Evolutionary conservation across 257 asterid genomes (phyloP).

Genomic region (Coffea eugenioides): DNA sequence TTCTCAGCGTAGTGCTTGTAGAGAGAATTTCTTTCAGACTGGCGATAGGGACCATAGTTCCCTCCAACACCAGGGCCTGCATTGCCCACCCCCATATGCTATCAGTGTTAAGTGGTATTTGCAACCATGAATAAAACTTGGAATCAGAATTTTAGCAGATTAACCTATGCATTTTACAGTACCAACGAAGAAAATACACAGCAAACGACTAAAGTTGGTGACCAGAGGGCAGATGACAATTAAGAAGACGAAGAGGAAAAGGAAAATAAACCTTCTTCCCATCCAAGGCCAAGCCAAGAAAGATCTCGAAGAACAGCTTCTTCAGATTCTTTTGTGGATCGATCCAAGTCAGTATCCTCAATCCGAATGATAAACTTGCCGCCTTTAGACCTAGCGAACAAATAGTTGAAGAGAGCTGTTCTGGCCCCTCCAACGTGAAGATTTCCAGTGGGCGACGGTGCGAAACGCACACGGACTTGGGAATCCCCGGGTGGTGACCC

Average conservation of each 20-base stretch:
- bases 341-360: conserved; percentile 91
- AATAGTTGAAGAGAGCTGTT: conserved; percentile 90
- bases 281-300: conserved; percentile 88
- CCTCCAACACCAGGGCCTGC: conserved; percentile 92
- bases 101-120: not conserved
- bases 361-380: conserved; percentile 87
- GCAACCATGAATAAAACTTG: not conserved
- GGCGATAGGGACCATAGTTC: conserved; percentile 83
- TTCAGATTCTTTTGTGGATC: conserved; percentile 95
- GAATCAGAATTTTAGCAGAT: no score
- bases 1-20: conserved; percentile 78
- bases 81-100: not conserved
- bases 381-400: conserved; percentile 86
- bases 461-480: conserved; percentile 83
- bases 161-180: no score
- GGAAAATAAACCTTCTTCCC: conserved; percentile 78
- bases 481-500: conserved; percentile 15
- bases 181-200: not conserved
- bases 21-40: conserved; percentile 87
- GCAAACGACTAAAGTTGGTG: not conserved
- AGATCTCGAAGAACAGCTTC: conserved; percentile 90
- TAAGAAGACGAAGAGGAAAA: not conserved
- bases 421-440: conserved; percentile 99
- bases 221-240: not conserved
- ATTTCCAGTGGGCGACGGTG: conserved; percentile 98